Base-by-base conservation (phyloP, 208 protist species). In the Trypanosoma platydactyli region DNA sequence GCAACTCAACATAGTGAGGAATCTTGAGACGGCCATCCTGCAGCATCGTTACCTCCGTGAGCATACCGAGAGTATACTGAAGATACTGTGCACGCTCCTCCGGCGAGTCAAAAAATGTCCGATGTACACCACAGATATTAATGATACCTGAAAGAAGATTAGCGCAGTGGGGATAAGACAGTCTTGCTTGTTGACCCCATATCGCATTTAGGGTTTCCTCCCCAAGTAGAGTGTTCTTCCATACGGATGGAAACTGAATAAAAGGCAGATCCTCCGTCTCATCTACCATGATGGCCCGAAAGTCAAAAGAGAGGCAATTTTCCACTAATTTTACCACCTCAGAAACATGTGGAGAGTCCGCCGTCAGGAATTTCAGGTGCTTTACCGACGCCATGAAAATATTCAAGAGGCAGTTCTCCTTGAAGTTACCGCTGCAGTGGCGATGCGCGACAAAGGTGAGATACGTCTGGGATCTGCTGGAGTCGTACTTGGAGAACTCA, bases 251-350 rank as follows among this genome's bases (percentile, higher is more conserved):
- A 58, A 88, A 89, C 68, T 93, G 87, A 29, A 80, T 50, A n/a
- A 87, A 87, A 0, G 83, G 63, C 20, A 81, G 74, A 49, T 93
- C 87, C 52, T 95, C 87, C 6, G 89, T 93, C 53, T 93, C 85
- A 73, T 93, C 87, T 4, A 89, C 82, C 35, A 83, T 80, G 66
- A 95, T 89, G 1, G 86, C 86, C 73, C 91, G 88, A 62, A 95
- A 95, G 70, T 95, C 89, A 73, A 75, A 95, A 0, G 58, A 82
- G 15, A 95, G 68, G 50, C 77, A 77, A 70, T 79, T 75, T 60
- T 84, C 76, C 48, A 88, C 79, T 22, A 93, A 73, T 35, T 76
- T 70, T 22, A 89, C 65, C 42, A 84, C 67, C 71, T 88, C 79
- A 22, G 44, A 27, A 42, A 76, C 40, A 42, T 69, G 79, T 1